A percentile compares a stretch with the other conserved stretches of the same genome.
phyloP scores from a whole-genome alignment of 2,329 filamentous ascomycete species.

The Aspergillus sp. region DNA sequence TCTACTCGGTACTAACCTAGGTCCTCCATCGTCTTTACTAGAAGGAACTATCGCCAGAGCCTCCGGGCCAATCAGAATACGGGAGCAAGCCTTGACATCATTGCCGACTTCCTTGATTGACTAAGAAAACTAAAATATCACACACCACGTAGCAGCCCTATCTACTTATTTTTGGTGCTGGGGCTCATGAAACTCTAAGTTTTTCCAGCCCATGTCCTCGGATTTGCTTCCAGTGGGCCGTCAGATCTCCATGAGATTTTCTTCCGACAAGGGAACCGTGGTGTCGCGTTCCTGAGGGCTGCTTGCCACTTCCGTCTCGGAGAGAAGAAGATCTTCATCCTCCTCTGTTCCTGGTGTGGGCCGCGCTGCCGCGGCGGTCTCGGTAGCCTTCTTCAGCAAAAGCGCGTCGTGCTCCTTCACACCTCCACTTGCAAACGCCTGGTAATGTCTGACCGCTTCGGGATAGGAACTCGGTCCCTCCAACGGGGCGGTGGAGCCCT shows the following conservation, averaged over 20 bases:
- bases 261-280: neutral
- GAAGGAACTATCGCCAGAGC: neutral
- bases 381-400: slow-evolving; percentile 19
- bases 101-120: neutral
- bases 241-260: neutral
- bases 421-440: slow-evolving; percentile 34
- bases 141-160: neutral
- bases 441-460: slow-evolving; percentile 22
- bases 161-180: neutral
- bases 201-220: neutral
- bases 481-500: neutral
- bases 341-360: neutral
- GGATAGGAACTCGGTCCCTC: neutral
- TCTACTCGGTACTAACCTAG: too few relatives aligned
- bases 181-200: neutral
- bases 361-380: neutral
- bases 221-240: neutral
- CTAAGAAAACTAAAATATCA: too few relatives aligned
- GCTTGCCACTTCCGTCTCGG: neutral
- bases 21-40: too few relatives aligned
- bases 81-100: neutral
- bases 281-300: neutral
- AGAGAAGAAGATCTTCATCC: neutral
- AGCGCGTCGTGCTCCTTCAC: slow-evolving; percentile 30
- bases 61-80: neutral